Evolutionary conservation across 306 rosid species (phyloP).

Genomic region (Hippophae rhamnoides): DNA sequence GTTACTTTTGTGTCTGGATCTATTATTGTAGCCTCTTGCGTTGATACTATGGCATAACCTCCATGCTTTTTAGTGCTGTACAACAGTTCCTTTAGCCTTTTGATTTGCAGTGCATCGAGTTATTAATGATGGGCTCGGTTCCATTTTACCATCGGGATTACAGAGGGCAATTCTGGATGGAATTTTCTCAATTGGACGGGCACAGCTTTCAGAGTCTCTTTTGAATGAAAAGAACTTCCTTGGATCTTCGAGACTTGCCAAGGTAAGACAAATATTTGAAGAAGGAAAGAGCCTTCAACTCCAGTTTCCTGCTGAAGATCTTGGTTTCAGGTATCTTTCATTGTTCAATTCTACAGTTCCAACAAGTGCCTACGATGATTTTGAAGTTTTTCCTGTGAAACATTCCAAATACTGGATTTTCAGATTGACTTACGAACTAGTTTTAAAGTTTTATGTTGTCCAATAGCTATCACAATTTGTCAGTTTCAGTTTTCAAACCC

Average conservation of each 20-base stretch:
- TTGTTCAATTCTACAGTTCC: slow-evolving; percentile 11
- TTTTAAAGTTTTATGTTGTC: slow-evolving; percentile 6
- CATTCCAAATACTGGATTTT: too few relatives aligned
- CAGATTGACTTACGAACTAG: slow-evolving; percentile 1
- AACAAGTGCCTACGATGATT: slow-evolving; percentile 5
- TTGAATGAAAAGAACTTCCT: slow-evolving; percentile 68
- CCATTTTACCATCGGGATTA: slow-evolving; percentile 58
- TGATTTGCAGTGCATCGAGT: slow-evolving; percentile 57
- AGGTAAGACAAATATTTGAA: slow-evolving; percentile 62
- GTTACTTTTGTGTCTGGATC: slow-evolving; percentile 3
- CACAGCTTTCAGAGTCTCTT: slow-evolving; percentile 63
- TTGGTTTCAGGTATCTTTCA: slow-evolving; percentile 66
- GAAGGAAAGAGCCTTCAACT: slow-evolving; percentile 97
- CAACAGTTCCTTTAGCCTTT: slow-evolving; percentile 12
- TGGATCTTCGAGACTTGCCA: slow-evolving; percentile 74
- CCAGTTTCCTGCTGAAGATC: slow-evolving; percentile 97
- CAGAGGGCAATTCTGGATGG: slow-evolving; percentile 76
- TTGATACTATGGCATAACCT: slow-evolving; percentile 9
- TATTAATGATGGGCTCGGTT: slow-evolving; percentile 50
- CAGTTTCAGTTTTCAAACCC: not conserved
- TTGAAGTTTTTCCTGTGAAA: not conserved
- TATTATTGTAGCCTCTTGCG: not conserved
- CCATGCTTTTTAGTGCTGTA: slow-evolving; percentile 9
- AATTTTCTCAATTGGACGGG: slow-evolving; percentile 71
- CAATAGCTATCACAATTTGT: not conserved